Base-by-base conservation (phyloP, 371 early-diverging fungal genomes). In the Apophysomyces variabilis region DNA sequence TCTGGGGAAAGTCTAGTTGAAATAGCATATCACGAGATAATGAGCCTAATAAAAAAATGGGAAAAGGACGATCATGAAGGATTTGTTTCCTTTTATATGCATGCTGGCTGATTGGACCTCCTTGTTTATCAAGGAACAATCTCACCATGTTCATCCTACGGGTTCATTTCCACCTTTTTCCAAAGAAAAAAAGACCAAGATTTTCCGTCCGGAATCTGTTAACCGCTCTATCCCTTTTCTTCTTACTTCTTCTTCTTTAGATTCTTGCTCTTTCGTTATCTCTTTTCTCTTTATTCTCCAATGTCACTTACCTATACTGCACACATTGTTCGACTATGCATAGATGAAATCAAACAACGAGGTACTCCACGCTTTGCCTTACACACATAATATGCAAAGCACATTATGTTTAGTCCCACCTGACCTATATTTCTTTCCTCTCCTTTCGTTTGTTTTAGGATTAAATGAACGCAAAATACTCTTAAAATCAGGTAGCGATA, bases 381-480 rank as follows among this genome's bases (percentile, higher is more conserved):
- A 1, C 3, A 26, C 32, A 26, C 32, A 26, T 26, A 26, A 26
- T 2, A 26, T 3, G 3, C 32, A 26, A 26, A 26, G 0, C 32
- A 26, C 32, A 26, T 26, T 26, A 26, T 26, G 3, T 26, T 26
- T 26, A 26, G 1, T 26, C 32, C 32, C 32, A 26, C 32, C 32
- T 26, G 32, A 26, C 32, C 32, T 26, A 26, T 26, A 26, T 26
- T 26, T 26, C 32, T 26, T 26, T 3, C 3, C 32, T 26, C 32
- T 26, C 32, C 32, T 26, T 26, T 26, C 3, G 32, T 32, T 32
- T 43, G 46, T 38, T 38, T 3, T 61, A 66, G 66, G 66, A 14
- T 54, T 66, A 14, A 54, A 66, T 38, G 66, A 66, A 41, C 61
- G 66, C 32, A 66, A 66, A 41, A 66, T 66, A 38, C 44, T 66